phyloP scores from a whole-genome alignment of 768 basidiomycete genomes.

The Hygrocybe coccinea region DNA sequence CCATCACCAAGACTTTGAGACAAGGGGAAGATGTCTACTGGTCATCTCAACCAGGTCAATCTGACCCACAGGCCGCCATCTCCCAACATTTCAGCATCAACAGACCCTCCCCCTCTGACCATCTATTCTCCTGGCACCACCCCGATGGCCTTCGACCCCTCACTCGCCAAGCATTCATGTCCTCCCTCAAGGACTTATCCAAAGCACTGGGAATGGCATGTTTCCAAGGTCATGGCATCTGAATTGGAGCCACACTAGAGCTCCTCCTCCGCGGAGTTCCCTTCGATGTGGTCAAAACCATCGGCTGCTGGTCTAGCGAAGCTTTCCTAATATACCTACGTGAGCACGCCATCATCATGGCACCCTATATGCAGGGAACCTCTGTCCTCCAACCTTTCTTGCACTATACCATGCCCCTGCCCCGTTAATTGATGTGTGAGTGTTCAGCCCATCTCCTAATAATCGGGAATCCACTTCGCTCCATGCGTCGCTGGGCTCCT shows the following conservation, averaged over 20 bases:
- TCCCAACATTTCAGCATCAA: constrained; percentile 30
- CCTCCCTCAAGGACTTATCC: constrained; percentile 11
- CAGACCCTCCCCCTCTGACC: constrained; percentile 15
- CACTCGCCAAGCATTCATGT: constrained; percentile 23
- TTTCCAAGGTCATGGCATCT: constrained; percentile 28
- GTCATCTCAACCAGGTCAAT: constrained; percentile 22
- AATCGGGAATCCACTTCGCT: constrained; percentile 3
- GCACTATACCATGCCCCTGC: constrained; percentile 13
- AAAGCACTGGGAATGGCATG: constrained; percentile 7
- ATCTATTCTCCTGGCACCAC: constrained; percentile 29
- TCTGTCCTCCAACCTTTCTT: constrained; percentile 11
- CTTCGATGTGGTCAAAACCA: constrained; percentile 35
- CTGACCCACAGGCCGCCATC: constrained; percentile 24
- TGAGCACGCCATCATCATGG: constrained; percentile 26
- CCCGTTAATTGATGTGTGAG: background rate
- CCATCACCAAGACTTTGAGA: constrained; percentile 17
- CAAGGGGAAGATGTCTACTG: constrained; percentile 32
- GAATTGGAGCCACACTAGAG: constrained; percentile 30
- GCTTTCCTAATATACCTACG: constrained; percentile 27
- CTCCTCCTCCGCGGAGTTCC: constrained; percentile 34
- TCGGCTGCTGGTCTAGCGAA: constrained; percentile 34
- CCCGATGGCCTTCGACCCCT: constrained; percentile 17
- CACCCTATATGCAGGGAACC: constrained; percentile 25
- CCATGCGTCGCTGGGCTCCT: constrained; percentile 11
- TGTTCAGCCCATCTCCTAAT: constrained; percentile 7